Evolutionary conservation across 768 basidiomycete species (phyloP).

Genomic region (Daedaleopsis nitida): DNA sequence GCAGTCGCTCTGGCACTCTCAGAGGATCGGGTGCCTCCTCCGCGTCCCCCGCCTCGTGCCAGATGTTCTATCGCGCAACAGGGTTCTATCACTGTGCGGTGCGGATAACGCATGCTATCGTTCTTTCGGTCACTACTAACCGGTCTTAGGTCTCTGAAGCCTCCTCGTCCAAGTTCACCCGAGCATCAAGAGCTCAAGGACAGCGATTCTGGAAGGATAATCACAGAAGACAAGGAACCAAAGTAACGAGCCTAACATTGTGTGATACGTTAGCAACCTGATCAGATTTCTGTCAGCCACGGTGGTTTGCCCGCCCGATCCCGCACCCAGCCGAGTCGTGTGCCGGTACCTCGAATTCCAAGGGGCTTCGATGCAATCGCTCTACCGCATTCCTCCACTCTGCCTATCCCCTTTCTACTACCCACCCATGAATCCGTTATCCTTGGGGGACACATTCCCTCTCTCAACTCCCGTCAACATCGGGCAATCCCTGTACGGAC

Average conservation of each 20-base stretch:
- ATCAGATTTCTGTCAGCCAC: too few species aligned
- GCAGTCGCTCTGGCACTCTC: constrained; percentile 24
- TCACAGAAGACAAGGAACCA: neutral
- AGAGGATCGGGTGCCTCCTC: constrained; percentile 22
- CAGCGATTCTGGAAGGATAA: neutral
- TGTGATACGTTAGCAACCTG: too few species aligned
- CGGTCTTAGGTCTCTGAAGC: neutral
- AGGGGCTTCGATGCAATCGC: neutral
- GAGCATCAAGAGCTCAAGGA: neutral
- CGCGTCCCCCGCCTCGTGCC: neutral
- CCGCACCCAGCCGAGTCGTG: neutral
- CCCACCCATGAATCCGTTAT: too few species aligned
- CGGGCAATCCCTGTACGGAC: too few species aligned
- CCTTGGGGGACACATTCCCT: too few species aligned
- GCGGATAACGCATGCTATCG: neutral
- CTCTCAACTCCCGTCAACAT: too few species aligned
- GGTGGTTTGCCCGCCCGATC: too few species aligned
- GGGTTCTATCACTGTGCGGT: neutral
- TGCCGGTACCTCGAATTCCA: neutral
- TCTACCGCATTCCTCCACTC: neutral
- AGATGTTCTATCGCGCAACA: neutral
- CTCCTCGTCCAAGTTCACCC: neutral
- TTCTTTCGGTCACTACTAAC: neutral
- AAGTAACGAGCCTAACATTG: neutral
- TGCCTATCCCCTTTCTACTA: neutral